Base-by-base conservation (phyloP, 2,329 filamentous ascomycete species). In the Aspergillus fischeri region DNA sequence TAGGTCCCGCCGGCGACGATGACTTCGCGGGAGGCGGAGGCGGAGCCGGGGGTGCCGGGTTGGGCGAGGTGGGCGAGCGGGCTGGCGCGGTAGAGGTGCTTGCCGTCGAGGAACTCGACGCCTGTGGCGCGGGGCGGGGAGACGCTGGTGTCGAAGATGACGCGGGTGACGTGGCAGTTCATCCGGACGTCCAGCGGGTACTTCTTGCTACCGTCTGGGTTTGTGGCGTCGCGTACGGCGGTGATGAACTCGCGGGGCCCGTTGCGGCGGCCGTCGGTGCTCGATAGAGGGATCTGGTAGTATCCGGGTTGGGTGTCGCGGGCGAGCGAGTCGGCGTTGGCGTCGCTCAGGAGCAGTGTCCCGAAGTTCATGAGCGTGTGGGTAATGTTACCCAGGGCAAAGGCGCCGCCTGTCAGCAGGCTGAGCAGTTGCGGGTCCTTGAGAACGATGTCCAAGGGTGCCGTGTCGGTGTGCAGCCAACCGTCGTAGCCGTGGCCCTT, bases 281-380 rank as follows among this genome's bases (percentile, higher is more conserved):
- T 70, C 8, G 77, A 71, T 56, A 81, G 78, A 1, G 86, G 85
- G 11, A 88, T 79, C 62, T 87, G 83, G 67, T 82, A 87, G 56
- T 82, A 75, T 1, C 77, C 80, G 17, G 79, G 74, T 2, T 67
- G 62, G 32, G 70, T 70, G 66, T 87, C 84, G 32, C 83, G 78
- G 0, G 52, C 35, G 1, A 67, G 53, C 21, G 69, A 67, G 60
- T 80, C 75, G 48, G 77, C 74, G 68, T 86, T 86, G 63, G 78
- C 77, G 60, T 87, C 81, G 10, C 77, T 75, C 1, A 75, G 67
- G 6, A 84, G 70, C 8, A 82, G 72, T 9, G 77, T 74, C 3
- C 69, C 74, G 28, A 85, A 71, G 14, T 78, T 78, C 52, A 71
- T 68, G 27, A 78, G 63, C 1, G 73, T 75, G 56, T 71, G 72